Evolutionary conservation across 2,329 filamentous ascomycete genomes (phyloP), one percentile per base, ranked within the genome.

Genomic region (Talaromyces piceae): DNA sequence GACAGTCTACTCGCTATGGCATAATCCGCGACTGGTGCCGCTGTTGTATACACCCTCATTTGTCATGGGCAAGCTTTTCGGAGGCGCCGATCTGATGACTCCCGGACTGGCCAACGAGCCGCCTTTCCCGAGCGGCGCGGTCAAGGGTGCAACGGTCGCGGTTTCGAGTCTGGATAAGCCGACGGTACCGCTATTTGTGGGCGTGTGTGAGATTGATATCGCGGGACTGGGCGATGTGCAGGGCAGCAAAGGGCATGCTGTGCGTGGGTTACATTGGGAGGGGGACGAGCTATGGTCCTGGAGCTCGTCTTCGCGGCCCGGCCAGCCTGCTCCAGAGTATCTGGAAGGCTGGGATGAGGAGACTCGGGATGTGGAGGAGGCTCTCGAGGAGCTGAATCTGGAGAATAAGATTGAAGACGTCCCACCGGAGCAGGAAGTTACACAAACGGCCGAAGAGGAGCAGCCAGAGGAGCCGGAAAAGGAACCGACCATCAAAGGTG

Each of bases 241-340:
- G 59, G 82, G 83, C 0, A 71, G 73, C 12, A 84, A 81, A 60
- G 83, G 83, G 0, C 78, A 81, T 67, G 83, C 83, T 1, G 81
- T 86, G 8, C 75, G 79, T 56, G 82, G 79, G 3, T 68, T 86
- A 45, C 83, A 86, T 60, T 86, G 83, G 83, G 74, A 77, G 54
- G 82, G 83, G 1, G 83, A 87, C 67, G 83, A 87, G 67, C 61
- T 85, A n/a, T 86, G 82, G 81, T 72, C 72, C 4, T 84, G 80
- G 78, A 82, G 76, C 59, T 71, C 75, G 27, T 71, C 69, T 25
- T 78, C 75, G 4, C 76, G 73, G 53, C 72, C 77, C 16, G 82
- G 80, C 8, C 67, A 68, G 33, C 66, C 73, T 13, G 69, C 77
- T 11, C 82, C 82, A 1, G 74, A 76, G 25, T 67, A 73, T 11